Conservation (phyloP, 352 stramenopile genomes). For the Phytophthora sp. region DNA sequence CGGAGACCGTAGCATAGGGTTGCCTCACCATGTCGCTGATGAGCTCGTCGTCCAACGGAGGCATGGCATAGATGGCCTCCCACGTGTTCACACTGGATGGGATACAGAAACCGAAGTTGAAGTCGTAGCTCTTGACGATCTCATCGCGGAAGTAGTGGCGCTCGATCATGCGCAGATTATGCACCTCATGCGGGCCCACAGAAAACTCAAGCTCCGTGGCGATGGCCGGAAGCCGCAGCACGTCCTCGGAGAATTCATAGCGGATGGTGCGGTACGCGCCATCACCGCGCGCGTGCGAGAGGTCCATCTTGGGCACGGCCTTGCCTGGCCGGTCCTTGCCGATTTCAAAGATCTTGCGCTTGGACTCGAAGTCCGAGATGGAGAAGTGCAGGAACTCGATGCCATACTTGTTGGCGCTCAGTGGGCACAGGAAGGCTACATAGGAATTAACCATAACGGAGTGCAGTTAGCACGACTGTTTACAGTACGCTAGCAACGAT, state of each 20-base stretch:
- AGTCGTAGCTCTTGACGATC: slow-evolving; percentile 96
- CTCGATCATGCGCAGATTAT: slow-evolving; percentile 96
- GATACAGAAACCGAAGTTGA: slow-evolving; percentile 97
- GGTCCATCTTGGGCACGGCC: slow-evolving; percentile 84
- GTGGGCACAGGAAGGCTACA: slow-evolving; percentile 92
- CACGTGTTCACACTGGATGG: slow-evolving; percentile 95
- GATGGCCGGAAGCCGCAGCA: slow-evolving; percentile 91
- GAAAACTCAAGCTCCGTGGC: slow-evolving; percentile 93
- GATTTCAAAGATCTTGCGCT: slow-evolving; percentile 95
- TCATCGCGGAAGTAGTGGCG: slow-evolving; percentile 96
- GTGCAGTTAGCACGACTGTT: slow-evolving; percentile 8
- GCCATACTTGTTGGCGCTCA: slow-evolving; percentile 94
- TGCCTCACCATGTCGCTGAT: slow-evolving; percentile 95
- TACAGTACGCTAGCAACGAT: background rate
- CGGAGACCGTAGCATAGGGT: slow-evolving; percentile 93
- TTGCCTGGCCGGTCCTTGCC: slow-evolving; percentile 72
- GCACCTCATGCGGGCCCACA: slow-evolving; percentile 90
- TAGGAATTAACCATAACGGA: slow-evolving; percentile 3
- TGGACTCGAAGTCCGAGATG: slow-evolving; percentile 95
- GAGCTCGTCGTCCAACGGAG: slow-evolving; percentile 92
- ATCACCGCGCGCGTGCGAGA: slow-evolving; percentile 88
- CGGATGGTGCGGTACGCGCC: slow-evolving; percentile 92
- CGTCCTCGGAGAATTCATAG: slow-evolving; percentile 95
- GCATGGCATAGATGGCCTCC: slow-evolving; percentile 95
- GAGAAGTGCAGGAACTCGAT: slow-evolving; percentile 96